Percentiles rank a stretch among this genome's conserved stretches.
phyloP scores from a whole-genome alignment of 2,329 filamentous ascomycete species.

The Botryotinia calthae region DNA sequence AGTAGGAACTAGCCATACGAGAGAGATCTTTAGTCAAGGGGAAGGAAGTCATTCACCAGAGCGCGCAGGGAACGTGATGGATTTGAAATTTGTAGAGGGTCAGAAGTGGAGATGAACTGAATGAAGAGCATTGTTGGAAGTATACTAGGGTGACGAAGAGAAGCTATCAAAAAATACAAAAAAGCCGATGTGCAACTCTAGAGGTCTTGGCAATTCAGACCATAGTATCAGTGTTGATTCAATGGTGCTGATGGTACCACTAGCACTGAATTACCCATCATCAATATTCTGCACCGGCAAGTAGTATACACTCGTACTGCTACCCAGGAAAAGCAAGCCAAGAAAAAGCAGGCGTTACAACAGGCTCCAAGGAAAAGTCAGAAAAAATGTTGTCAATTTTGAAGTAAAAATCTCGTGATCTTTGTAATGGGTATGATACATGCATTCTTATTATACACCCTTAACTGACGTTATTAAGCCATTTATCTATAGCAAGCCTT shows the following conservation, averaged over 20 bases:
- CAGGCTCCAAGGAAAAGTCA: background rate
- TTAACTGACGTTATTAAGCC: background rate
- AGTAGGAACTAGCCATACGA: background rate
- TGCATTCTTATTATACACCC: conserved; percentile 5
- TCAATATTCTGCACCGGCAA: background rate
- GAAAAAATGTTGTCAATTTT: background rate
- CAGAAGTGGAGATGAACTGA: background rate
- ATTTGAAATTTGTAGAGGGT: background rate
- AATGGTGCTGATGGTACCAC: background rate
- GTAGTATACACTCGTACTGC: no score
- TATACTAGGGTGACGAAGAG: background rate
- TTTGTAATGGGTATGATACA: conserved; percentile 12
- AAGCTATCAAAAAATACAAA: background rate
- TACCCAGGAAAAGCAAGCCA: background rate
- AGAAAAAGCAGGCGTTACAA: background rate
- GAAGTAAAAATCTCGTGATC: background rate
- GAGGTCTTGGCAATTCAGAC: background rate
- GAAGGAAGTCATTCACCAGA: background rate
- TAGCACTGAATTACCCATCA: background rate
- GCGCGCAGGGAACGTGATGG: background rate
- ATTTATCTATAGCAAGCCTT: conserved; percentile 67
- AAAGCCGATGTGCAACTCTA: background rate
- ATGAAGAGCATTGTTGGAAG: background rate
- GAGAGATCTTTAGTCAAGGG: background rate
- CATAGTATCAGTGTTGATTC: background rate